phyloP scores from a whole-genome alignment of 2,329 filamentous ascomycete species.

The Sporothrix dimorphospora region DNA sequence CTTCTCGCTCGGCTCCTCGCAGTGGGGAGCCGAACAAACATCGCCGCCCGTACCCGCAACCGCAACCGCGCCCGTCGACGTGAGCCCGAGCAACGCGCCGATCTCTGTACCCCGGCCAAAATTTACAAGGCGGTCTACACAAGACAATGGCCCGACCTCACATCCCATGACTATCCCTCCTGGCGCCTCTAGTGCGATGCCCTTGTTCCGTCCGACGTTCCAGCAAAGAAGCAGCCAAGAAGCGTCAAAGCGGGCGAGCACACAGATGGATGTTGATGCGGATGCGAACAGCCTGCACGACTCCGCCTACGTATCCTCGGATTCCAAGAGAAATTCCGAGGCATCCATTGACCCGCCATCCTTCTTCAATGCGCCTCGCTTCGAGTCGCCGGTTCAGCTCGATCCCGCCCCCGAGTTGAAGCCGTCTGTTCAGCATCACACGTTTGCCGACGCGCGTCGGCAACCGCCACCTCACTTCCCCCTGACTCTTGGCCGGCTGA shows the following conservation, averaged over 20 bases:
- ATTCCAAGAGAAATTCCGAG: slow-evolving; percentile 58
- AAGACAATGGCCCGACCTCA: slow-evolving; percentile 49
- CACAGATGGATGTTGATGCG: slow-evolving; percentile 50
- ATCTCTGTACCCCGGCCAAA: slow-evolving; percentile 11
- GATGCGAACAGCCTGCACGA: slow-evolving; percentile 53
- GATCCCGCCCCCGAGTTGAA: slow-evolving; percentile 45
- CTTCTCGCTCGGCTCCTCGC: slow-evolving; percentile 53
- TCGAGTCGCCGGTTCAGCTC: slow-evolving; percentile 51
- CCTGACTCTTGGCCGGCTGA: slow-evolving; percentile 53
- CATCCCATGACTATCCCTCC: slow-evolving; percentile 37
- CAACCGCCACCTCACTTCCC: slow-evolving; percentile 56
- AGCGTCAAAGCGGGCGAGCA: slow-evolving; percentile 19
- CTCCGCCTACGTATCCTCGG: slow-evolving; percentile 58
- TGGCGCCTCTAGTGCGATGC: background rate
- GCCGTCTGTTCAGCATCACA: slow-evolving; percentile 36
- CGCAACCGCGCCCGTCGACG: background rate
- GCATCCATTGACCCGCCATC: slow-evolving; percentile 49
- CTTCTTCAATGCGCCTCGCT: slow-evolving; percentile 48
- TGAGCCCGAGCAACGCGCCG: background rate
- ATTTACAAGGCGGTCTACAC: slow-evolving; percentile 49
- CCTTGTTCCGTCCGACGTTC: background rate
- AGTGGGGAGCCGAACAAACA: slow-evolving; percentile 34
- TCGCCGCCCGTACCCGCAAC: background rate
- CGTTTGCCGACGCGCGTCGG: slow-evolving; percentile 52
- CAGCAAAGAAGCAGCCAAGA: slow-evolving; percentile 3